These are phyloP conservation scores for Fusarium sarcochroum DNA, from an alignment of 2,329 filamentous ascomycete species.

Conservation along the genomic window DNA sequence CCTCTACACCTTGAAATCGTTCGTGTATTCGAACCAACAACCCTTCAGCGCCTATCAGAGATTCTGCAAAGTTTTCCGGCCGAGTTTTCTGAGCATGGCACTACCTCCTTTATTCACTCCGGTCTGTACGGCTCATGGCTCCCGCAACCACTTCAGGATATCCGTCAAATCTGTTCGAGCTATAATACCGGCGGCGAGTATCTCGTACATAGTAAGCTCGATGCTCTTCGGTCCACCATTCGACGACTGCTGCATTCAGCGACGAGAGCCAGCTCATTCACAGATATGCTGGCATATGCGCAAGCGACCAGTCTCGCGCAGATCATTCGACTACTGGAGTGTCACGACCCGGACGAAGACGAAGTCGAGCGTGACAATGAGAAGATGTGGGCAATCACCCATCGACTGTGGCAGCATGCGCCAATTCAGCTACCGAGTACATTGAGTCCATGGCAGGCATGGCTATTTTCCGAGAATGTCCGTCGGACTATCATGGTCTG, in stretches of 20 bases:
- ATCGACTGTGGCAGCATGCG: slow-evolving; percentile 1
- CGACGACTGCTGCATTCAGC: background rate
- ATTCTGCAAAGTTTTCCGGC: slow-evolving; percentile 2
- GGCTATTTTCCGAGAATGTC: slow-evolving; percentile 13
- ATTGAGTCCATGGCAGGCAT: slow-evolving; percentile 16
- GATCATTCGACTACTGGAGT: background rate
- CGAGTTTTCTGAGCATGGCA: slow-evolving; percentile 3
- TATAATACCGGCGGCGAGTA: background rate
- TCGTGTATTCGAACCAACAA: background rate
- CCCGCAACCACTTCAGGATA: background rate
- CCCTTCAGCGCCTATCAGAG: background rate
- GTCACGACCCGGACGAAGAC: background rate
- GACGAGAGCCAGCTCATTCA: background rate
- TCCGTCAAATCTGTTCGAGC: background rate
- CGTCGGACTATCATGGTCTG: slow-evolving; percentile 17
- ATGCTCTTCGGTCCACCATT: background rate
- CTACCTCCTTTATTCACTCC: slow-evolving; percentile 6
- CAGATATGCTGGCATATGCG: slow-evolving; percentile 2
- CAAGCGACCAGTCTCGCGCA: slow-evolving; percentile 10
- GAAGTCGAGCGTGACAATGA: slow-evolving; percentile 1
- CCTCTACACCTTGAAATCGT: background rate
- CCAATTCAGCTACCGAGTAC: slow-evolving; percentile 6
- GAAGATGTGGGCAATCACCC: background rate
- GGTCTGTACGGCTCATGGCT: background rate
- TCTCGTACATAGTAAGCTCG: background rate